Conservation (phyloP, 805 yeast genomes). For the Cyberlindnera sargentensis region DNA sequence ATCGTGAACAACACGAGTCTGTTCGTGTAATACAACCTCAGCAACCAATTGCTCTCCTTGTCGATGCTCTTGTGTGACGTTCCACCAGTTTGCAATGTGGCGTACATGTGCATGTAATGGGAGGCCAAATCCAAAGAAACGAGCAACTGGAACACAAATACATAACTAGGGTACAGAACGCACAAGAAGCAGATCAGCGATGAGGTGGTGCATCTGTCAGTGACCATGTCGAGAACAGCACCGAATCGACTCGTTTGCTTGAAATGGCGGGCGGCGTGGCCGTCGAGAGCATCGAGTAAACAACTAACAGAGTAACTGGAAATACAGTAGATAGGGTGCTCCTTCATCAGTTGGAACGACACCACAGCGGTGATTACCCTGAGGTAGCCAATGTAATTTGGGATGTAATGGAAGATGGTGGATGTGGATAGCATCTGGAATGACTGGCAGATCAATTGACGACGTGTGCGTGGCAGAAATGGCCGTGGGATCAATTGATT, state of each 20-base stretch:
- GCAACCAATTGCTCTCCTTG: slow-evolving; percentile 59
- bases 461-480: no score
- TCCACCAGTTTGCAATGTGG: slow-evolving; percentile 75
- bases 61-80: slow-evolving; percentile 79
- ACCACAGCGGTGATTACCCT: slow-evolving; percentile 77
- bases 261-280: slow-evolving; percentile 84
- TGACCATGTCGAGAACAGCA: slow-evolving; percentile 97
- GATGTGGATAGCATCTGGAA: slow-evolving; percentile 27
- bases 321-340: slow-evolving; percentile 76
- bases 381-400: slow-evolving; percentile 85
- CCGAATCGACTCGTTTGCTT: slow-evolving; percentile 91
- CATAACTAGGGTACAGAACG: slow-evolving; percentile 66
- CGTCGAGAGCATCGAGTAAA: slow-evolving; percentile 91
- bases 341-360: slow-evolving; percentile 75
- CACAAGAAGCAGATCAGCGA: slow-evolving; percentile 85
- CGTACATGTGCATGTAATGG: slow-evolving; percentile 98
- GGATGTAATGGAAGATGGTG: slow-evolving; percentile 72
- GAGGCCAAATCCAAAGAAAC: slow-evolving; percentile 84
- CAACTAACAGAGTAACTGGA: slow-evolving; percentile 81
- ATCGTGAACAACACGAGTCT: slow-evolving; percentile 76
- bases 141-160: slow-evolving; percentile 61
- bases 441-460: not conserved
- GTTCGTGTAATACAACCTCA: slow-evolving; percentile 83
- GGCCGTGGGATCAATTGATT: no score
- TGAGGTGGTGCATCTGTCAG: slow-evolving; percentile 95